phyloP scores from a whole-genome alignment of 257 asterid genomes.

The Eustoma russellianum region DNA sequence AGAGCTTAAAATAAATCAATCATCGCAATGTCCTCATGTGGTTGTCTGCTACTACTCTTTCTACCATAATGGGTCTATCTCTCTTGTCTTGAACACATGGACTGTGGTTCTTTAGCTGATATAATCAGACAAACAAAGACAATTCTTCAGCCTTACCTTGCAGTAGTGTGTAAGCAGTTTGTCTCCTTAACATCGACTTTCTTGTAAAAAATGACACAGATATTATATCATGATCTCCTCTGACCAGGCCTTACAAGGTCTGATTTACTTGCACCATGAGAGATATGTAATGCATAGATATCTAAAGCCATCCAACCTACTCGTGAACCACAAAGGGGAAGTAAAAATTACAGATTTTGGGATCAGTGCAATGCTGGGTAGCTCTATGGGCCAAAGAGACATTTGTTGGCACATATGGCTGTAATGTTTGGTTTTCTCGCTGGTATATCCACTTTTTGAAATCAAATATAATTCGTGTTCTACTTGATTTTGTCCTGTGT shows the following conservation, averaged over 20 bases:
- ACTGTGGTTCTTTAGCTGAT: conserved; percentile 76
- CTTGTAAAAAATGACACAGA: background rate
- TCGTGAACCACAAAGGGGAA: conserved; percentile 86
- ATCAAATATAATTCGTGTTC: background rate
- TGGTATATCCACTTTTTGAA: background rate
- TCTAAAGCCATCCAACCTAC: conserved; percentile 68
- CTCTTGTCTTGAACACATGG: conserved; percentile 97
- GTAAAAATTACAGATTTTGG: conserved; percentile 98
- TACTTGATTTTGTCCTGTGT: background rate
- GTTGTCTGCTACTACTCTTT: conserved; percentile 96
- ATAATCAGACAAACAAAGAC: conserved; percentile 62
- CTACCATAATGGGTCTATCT: conserved; percentile 96
- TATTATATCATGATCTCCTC: background rate
- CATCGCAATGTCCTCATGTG: conserved; percentile 77
- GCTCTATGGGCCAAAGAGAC: conserved; percentile 92
- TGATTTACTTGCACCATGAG: conserved; percentile 74
- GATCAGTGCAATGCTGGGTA: conserved; percentile 94
- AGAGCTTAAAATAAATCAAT: conserved; percentile 96
- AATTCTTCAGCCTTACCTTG: conserved; percentile 93
- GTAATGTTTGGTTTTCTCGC: conserved; percentile 22
- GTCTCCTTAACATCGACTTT: conserved; percentile 15
- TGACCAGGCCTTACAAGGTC: conserved; percentile 84
- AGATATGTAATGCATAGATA: conserved; percentile 94
- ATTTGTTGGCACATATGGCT: conserved; percentile 99
- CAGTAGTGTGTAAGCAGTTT: conserved; percentile 87